These are phyloP conservation scores for Teratosphaeria viscida DNA, from an alignment of 2,329 filamentous ascomycete genomes.

Conservation along the genomic window DNA sequence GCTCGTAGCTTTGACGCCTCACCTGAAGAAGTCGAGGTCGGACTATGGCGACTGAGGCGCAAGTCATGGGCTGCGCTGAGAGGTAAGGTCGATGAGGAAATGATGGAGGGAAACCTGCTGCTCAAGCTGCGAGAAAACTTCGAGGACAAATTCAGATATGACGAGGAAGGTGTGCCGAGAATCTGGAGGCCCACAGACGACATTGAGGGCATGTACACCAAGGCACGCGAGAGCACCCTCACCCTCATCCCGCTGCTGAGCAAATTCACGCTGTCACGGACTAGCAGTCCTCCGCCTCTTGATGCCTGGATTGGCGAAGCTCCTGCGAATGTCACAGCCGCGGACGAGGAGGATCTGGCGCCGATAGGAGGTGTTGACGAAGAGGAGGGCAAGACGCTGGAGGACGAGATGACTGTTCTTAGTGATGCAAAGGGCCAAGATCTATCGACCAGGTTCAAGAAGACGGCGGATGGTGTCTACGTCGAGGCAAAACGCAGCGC, in stretches of 20 bases:
- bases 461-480: slow-evolving; percentile 93
- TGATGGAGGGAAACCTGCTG: slow-evolving; percentile 93
- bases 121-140: slow-evolving; percentile 97
- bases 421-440: slow-evolving; percentile 84
- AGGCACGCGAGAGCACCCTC: slow-evolving; percentile 82
- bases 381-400: slow-evolving; percentile 74
- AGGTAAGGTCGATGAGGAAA: slow-evolving; percentile 89
- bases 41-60: slow-evolving; percentile 80
- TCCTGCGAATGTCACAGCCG: slow-evolving; percentile 61
- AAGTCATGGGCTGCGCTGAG: slow-evolving; percentile 91
- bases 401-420: slow-evolving; percentile 94
- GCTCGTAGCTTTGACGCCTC: slow-evolving; percentile 91
- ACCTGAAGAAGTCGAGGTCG: slow-evolving; percentile 80
- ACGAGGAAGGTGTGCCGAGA: slow-evolving; percentile 83
- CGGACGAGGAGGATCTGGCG: slow-evolving; percentile 79
- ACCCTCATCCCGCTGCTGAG: slow-evolving; percentile 82
- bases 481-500: slow-evolving; percentile 96
- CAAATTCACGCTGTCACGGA: slow-evolving; percentile 67
- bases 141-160: slow-evolving; percentile 98
- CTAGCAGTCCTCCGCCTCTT: slow-evolving; percentile 68
- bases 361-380: slow-evolving; percentile 93
- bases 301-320: slow-evolving; percentile 71
- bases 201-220: slow-evolving; percentile 91
- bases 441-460: slow-evolving; percentile 90
- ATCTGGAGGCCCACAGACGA: slow-evolving; percentile 97